Evolutionary conservation across 192 early-diverging fungal genomes (phyloP), one percentile per base, ranked within the genome.

Genomic region (Coemansia sp.): DNA sequence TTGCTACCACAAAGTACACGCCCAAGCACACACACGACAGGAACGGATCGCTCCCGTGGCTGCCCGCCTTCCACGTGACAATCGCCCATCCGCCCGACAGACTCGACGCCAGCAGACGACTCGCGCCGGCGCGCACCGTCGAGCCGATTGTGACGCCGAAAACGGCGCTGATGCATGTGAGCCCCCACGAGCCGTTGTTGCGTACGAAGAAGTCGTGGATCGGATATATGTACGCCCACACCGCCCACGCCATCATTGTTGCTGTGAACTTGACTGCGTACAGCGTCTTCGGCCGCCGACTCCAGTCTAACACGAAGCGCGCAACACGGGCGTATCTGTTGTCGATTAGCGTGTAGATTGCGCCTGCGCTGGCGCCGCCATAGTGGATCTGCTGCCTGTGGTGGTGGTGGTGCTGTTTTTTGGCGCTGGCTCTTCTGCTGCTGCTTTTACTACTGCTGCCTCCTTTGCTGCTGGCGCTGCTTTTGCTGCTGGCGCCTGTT

Each of bases 201-300:
- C 12, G 12, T 10, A 41, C 46, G 48, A 72, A 80, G 43, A 80
- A 80, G 2, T 40, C 16, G 13, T 61, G 37, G 7, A 73, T 68
- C 19, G 65, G 36, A 43, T 62, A 40, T n/a, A 80, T 49, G 43
- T 58, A 80, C n/a, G 78, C 56, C 78, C 78, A 80, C 32, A 80
- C 51, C 3, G 69, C 65, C 78, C 78, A 80, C 9, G 45, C 58
- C 78, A 80, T 74, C 69, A 80, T 74, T 9, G 71, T 66, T 9
- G 68, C 57, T 4, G 72, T 74, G 59, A 80, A 80, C 57, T 80
- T 80, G 42, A 80, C 51, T 46, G 78, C 72, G 42, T 80, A 80
- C 39, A 55, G 72, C 22, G 78, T 80, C 59, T 74, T 71, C 22
- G 65, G 68, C 22, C 69, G 60, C 39, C 62, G 41, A 2, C 46